Conservation (phyloP, 345 rosid species). For the Salix koriyanagi region DNA sequence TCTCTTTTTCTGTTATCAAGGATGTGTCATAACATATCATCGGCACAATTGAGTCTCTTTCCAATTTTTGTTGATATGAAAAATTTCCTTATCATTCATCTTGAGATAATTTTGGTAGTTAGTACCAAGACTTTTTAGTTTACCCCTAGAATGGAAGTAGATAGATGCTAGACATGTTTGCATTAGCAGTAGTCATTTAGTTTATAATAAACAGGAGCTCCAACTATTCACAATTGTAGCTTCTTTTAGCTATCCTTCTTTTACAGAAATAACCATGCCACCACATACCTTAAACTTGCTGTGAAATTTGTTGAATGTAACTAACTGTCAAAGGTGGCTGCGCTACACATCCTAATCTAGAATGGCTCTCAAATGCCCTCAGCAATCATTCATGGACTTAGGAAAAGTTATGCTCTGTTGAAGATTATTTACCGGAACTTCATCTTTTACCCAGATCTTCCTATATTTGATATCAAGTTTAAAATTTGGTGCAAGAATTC, state of each 20-base stretch:
- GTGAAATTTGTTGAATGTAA: background rate
- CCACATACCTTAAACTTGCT: background rate
- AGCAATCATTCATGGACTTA: background rate
- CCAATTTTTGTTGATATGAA: background rate
- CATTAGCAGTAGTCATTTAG: background rate
- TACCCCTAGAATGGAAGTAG: background rate
- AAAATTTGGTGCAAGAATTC: no score
- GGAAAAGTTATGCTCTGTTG: background rate
- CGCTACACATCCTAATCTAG: background rate
- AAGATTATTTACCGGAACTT: background rate
- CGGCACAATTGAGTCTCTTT: background rate
- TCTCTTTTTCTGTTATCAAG: background rate
- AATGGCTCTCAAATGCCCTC: background rate
- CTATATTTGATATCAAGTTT: no score
- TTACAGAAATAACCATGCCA: background rate
- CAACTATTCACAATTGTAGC: background rate
- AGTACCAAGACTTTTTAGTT: background rate
- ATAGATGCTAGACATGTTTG: background rate
- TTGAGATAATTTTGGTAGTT: background rate
- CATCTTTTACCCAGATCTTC: background rate
- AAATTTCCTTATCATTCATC: slow-evolving; percentile 1
- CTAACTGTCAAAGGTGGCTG: background rate
- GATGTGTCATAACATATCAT: background rate
- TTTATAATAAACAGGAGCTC: background rate
- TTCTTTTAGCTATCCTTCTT: background rate